A percentile compares a stretch with the other conserved stretches of the same genome.
Conservation (phyloP, 352 stramenopile species). For the Globisporangium iwayamae region DNA sequence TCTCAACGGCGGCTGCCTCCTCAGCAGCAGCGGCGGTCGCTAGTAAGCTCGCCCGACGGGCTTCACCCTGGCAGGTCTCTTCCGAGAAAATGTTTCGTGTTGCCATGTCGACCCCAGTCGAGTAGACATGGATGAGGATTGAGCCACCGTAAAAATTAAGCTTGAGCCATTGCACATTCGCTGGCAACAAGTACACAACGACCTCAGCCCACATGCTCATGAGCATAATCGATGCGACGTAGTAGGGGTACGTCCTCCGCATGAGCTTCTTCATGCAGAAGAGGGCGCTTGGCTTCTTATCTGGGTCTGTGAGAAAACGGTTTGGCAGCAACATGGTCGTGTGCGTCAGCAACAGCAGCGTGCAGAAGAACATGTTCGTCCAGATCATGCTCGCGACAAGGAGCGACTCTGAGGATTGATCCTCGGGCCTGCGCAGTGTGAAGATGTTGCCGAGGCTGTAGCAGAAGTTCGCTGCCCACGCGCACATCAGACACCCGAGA, state of each 20-base stretch:
- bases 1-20: neutral
- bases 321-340: slow-evolving; percentile 11
- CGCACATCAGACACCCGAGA: slow-evolving; percentile 12
- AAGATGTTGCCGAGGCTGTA: slow-evolving; percentile 30
- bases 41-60: neutral
- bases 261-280: slow-evolving; percentile 16
- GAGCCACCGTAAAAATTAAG: slow-evolving; percentile 1
- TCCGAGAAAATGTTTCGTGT: slow-evolving; percentile 4
- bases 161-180: neutral
- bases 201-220: slow-evolving; percentile 28
- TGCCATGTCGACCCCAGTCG: neutral
- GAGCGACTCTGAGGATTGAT: neutral
- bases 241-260: slow-evolving; percentile 19
- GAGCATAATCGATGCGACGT: slow-evolving; percentile 25
- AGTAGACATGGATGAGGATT: neutral
- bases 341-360: neutral
- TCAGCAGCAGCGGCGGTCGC: neutral
- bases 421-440: slow-evolving; percentile 14
- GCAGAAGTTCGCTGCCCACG: slow-evolving; percentile 22
- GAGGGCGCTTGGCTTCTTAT: slow-evolving; percentile 8
- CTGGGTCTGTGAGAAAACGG: slow-evolving; percentile 8
- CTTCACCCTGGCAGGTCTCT: slow-evolving; percentile 3
- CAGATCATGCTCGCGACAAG: slow-evolving; percentile 27
- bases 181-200: neutral
- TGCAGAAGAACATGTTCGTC: slow-evolving; percentile 17